Base-by-base conservation (phyloP, 768 basidiomycete species). In the Lactarius quietus region DNA sequence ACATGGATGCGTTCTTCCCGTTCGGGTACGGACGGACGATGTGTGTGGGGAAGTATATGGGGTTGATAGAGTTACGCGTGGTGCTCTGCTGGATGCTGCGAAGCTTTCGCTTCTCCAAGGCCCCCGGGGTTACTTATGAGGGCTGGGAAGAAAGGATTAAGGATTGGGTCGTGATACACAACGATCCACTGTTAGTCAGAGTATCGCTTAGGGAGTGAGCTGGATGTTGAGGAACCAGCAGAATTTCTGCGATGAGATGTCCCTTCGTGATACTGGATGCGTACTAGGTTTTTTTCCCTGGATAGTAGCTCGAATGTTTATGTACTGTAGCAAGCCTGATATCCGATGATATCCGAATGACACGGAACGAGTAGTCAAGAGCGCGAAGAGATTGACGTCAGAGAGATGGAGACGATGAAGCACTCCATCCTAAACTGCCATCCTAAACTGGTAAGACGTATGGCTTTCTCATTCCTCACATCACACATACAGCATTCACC, bases 11-110 rank as follows among this genome's bases (percentile, higher is more conserved):
- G n/a, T 81, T 80, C 65, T 73, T 79, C 33, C 79, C 81, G 0
- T 81, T 81, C 68, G 81, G 80, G 4, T 64, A 72, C 17, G 81
- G 81, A 2, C 78, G 81, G 23, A 70, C 75, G 15, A 78, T 72
- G 38, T 82, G 81, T 54, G 78, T 75, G 0, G 81, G 81, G 3
- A 80, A 78, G 70, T 76, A 74, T 43, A 72, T 82, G 23, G 81
- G 80, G 31, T 68, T 73, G 70, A 73, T 74, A 69, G 78, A 81
- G 69, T 75, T 81, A 74, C 70, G 78, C 8, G 76, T 78, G 74
- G 68, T 79, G 20, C 65, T 78, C 10, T 77, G 76, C 43, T 52
- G 75, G 41, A 55, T 81, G 60, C 66, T 83, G 59, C 74, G 74
- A 23, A 72, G 68, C 33, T 81, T 80, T 66, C 76, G 78, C 3